phyloP scores from a whole-genome alignment of 805 yeast genomes.

The Yarrowia divulgata region DNA sequence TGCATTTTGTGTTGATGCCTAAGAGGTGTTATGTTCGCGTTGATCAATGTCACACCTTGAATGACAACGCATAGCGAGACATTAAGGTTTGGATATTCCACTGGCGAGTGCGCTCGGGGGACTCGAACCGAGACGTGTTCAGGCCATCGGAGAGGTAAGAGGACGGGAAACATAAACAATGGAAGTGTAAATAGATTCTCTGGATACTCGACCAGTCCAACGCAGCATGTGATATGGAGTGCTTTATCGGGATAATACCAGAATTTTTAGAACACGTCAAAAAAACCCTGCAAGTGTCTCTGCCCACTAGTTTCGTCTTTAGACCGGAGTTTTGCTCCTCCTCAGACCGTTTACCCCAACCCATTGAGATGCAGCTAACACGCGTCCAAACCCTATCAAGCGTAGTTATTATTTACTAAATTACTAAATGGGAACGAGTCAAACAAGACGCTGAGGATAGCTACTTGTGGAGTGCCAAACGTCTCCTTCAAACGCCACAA shows the following conservation, averaged over 20 bases:
- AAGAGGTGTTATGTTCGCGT: conserved; percentile 10
- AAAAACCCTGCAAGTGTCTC: no score
- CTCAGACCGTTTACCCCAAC: background rate
- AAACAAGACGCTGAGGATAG: background rate
- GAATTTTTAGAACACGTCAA: no score
- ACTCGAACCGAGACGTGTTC: conserved; percentile 8
- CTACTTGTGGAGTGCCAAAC: background rate
- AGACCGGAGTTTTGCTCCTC: background rate
- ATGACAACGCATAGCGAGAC: conserved; percentile 24
- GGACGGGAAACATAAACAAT: conserved; percentile 11
- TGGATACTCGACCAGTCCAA: background rate
- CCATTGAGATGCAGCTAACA: conserved; percentile 11
- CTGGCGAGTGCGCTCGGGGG: background rate
- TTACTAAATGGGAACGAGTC: conserved; percentile 22
- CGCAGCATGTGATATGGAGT: background rate
- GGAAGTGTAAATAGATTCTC: background rate
- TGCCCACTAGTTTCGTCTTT: no score
- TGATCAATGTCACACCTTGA: conserved; percentile 6
- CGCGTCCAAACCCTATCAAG: conserved; percentile 26
- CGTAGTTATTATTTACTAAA: conserved; percentile 25
- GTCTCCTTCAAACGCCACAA: background rate
- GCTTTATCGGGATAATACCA: background rate
- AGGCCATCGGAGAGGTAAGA: background rate
- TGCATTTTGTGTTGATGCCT: conserved; percentile 30
- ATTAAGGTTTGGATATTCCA: background rate